Conservation (phyloP, 306 rosid species). For the Malus fusca region DNA sequence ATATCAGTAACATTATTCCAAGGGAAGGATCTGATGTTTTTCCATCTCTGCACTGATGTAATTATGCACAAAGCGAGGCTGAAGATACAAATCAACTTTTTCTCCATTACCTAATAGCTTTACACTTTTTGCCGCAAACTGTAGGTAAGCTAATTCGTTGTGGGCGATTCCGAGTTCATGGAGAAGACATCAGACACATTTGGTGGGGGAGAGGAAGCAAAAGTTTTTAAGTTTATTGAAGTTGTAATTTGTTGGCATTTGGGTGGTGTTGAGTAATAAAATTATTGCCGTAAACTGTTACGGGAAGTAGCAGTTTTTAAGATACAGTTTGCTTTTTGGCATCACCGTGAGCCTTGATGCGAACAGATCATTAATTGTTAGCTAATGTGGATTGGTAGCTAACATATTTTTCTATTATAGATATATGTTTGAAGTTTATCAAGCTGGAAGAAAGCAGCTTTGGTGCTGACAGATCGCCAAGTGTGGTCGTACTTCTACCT, state of each 20-base stretch:
- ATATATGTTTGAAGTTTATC: not conserved
- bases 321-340: not conserved
- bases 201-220: not conserved
- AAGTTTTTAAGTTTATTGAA: not conserved
- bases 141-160: not conserved
- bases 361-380: too few species aligned
- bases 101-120: not conserved
- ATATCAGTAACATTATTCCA: not conserved
- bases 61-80: not conserved
- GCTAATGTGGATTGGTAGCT: too few species aligned
- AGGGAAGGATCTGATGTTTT: not conserved
- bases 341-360: too few species aligned
- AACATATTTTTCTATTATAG: too few species aligned
- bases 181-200: not conserved
- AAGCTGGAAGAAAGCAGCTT: not conserved
- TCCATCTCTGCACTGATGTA: not conserved
- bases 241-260: not conserved
- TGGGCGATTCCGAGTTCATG: not conserved
- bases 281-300: not conserved
- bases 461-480: not conserved
- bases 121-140: not conserved
- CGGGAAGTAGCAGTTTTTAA: not conserved
- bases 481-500: not conserved
- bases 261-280: not conserved
- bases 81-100: not conserved